Evolutionary conservation across 148 eudicot genomes (phyloP).

Genomic region (Chenopodium berlandieri): DNA sequence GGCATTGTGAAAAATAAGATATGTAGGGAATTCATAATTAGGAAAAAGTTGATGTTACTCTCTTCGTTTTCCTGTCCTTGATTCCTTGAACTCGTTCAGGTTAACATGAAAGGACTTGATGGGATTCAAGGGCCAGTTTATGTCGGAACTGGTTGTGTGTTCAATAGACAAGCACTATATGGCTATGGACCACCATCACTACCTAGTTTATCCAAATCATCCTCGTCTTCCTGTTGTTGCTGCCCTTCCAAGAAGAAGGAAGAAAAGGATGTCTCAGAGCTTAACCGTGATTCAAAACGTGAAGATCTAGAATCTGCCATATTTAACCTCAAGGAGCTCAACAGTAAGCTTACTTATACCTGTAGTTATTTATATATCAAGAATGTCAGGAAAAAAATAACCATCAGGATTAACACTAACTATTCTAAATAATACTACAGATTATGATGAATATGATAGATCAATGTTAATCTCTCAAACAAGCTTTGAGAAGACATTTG

Average conservation of each 20-base stretch:
- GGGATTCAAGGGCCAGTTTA: conserved; percentile 99
- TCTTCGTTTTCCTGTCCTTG: background rate
- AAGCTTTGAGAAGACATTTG: conserved; percentile 99
- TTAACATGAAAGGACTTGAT: conserved; percentile 99
- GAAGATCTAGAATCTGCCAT: conserved; percentile 93
- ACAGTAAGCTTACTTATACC: conserved; percentile 47
- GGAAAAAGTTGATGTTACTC: background rate
- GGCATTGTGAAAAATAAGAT: background rate
- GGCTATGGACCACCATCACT: conserved; percentile 83
- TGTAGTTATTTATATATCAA: background rate
- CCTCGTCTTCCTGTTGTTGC: conserved; percentile 80
- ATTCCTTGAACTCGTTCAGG: conserved; percentile 37
- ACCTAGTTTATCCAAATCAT: conserved; percentile 51
- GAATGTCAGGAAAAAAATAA: background rate
- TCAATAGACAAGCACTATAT: conserved; percentile 91
- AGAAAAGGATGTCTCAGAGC: conserved; percentile 65
- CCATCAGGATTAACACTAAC: background rate
- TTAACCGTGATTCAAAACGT: conserved; percentile 69
- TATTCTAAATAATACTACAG: conserved; percentile 31
- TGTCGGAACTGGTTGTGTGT: conserved; percentile 97
- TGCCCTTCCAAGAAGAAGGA: conserved; percentile 63
- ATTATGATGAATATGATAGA: conserved; percentile 91
- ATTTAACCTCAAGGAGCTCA: conserved; percentile 87
- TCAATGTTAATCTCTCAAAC: conserved; percentile 88
- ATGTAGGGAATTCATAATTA: background rate